Base-by-base conservation (phyloP, 192 early-diverging fungal genomes). In the Backusella circina region DNA sequence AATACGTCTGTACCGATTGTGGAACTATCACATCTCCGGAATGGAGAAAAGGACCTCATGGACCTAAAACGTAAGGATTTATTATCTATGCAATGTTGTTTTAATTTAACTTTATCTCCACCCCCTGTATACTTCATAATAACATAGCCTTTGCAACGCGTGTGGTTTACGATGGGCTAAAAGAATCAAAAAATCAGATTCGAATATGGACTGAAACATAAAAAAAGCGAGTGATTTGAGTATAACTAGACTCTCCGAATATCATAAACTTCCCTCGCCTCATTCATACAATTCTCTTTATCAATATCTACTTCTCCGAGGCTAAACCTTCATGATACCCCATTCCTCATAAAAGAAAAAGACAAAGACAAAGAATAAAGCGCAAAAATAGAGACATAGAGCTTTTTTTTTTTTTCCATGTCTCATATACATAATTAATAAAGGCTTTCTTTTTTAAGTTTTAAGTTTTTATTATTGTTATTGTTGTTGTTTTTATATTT, bases 1-100 rank as follows among this genome's bases (percentile, higher is more conserved):
- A 86, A 47, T 77, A 84, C 71, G 76, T 84, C 5, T 86, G 85
- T 71, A 80, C 80, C 21, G 85, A 86, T 74, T 86, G 85, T 77
- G 85, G 83, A 36, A 83, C 83, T 18, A 78, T 78, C 5, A 65
- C 79, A 68, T 84, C 83, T 18, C 85, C 85, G 1, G 85, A 86
- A 80, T 86, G 85, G 82, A 72, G 82, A 54, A 80, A 78, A 78
- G 84, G 83, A 16, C 83, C 83, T n/a, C 66, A 66, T 41, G 83
- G 83, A 3, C 75, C 83, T 36, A 84, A 84, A 70, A 84, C 80
- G 83, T 84, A 79, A 57, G 79, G 78, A 36, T 28, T 39, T 37
- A 35, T 28, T 12, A 21, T 33, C 26, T 39, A 33, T 31, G 15
- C 21, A 21, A 64, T 28, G n/a, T 32, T 75, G n/a, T 3, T 32